These are phyloP conservation scores for Phlegmacium glaucopus DNA, from an alignment of 768 basidiomycete genomes.

Conservation along the genomic window DNA sequence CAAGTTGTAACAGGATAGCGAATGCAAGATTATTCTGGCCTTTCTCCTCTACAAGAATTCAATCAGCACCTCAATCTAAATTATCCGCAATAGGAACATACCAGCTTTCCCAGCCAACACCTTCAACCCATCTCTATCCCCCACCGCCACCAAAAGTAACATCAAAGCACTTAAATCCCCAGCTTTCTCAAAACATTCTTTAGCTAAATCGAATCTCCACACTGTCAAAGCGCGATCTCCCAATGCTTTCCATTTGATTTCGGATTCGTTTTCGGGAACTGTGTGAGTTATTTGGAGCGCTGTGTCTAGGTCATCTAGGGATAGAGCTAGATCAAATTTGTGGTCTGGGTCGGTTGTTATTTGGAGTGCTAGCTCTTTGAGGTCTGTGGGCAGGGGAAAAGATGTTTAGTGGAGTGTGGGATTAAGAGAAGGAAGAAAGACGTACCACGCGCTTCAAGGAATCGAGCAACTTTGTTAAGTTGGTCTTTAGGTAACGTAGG, in stretches of 20 bases:
- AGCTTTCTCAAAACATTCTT: too few species aligned
- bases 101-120: conserved; percentile 67
- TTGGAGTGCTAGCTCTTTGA: too few species aligned
- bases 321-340: too few species aligned
- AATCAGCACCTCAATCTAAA: conserved; percentile 5
- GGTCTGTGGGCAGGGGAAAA: neutral
- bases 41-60: conserved; percentile 49
- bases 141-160: conserved; percentile 76
- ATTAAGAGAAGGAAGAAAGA: conserved; percentile 89
- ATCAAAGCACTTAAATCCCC: conserved; percentile 86
- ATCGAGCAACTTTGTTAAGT: conserved; percentile 93
- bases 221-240: too few species aligned
- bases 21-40: conserved; percentile 96
- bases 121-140: conserved; percentile 70
- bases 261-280: too few species aligned
- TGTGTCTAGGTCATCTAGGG: too few species aligned
- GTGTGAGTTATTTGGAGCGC: too few species aligned
- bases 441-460: conserved; percentile 89
- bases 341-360: too few species aligned
- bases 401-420: neutral
- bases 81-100: conserved; percentile 32
- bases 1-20: conserved; percentile 79
- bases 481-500: conserved; percentile 96
- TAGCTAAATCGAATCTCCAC: too few species aligned
- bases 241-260: too few species aligned